Evolutionary conservation across 2,329 filamentous ascomycete species (phyloP).

Genomic region (Laburnicola sp.): DNA sequence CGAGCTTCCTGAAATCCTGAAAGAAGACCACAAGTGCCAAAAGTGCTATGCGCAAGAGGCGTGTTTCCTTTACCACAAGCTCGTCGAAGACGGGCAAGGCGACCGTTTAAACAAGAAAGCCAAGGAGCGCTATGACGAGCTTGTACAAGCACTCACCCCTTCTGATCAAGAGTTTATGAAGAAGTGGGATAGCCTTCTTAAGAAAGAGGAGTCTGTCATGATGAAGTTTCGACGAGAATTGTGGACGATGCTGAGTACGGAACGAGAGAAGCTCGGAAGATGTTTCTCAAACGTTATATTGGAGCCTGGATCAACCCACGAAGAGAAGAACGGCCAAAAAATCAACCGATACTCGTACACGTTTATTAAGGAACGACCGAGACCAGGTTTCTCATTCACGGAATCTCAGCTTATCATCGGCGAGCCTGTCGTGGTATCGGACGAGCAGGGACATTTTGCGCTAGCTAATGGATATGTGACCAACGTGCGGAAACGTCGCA

Average conservation of each 20-base stretch:
- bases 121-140: constrained; percentile 77
- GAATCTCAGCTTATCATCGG: constrained; percentile 87
- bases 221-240: constrained; percentile 86
- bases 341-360: constrained; percentile 92
- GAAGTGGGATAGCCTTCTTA: constrained; percentile 92
- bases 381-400: constrained; percentile 74
- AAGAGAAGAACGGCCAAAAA: constrained; percentile 71
- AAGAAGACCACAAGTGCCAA: constrained; percentile 77
- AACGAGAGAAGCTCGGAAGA: constrained; percentile 83
- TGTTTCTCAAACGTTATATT: constrained; percentile 90
- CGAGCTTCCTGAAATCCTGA: constrained; percentile 83
- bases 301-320: constrained; percentile 71
- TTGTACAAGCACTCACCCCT: constrained; percentile 75
- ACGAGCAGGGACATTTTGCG: constrained; percentile 92
- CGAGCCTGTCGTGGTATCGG: constrained; percentile 94
- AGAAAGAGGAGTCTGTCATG: constrained; percentile 89
- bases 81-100: constrained; percentile 80
- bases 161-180: constrained; percentile 81
- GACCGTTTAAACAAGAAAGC: constrained; percentile 81
- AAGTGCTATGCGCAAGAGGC: constrained; percentile 88
- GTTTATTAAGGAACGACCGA: constrained; percentile 70
- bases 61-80: constrained; percentile 92
- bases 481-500: constrained; percentile 70
- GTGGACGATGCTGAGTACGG: constrained; percentile 91
- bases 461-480: constrained; percentile 90